Conservation (phyloP, 2,329 filamentous ascomycete genomes). For the Elsinoe batatas region DNA sequence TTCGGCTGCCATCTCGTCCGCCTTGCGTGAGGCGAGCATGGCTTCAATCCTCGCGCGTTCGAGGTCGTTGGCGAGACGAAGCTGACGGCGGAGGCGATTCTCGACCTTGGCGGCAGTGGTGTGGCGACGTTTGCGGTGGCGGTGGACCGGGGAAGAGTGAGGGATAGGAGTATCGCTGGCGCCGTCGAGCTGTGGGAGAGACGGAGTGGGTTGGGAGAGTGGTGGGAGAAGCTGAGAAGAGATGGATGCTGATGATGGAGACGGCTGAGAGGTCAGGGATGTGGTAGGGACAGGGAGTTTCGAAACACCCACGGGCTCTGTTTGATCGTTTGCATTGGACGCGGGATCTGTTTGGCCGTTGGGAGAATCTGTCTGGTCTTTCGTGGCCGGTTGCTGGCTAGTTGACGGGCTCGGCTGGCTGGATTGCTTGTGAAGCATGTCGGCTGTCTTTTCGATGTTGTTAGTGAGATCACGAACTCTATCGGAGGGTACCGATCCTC, state of each 20-base stretch:
- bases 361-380: too few species aligned
- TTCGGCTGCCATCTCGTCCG: slow-evolving; percentile 9
- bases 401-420: too few species aligned
- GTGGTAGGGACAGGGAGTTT: background rate
- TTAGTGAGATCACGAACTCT: too few species aligned
- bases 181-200: background rate
- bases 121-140: background rate
- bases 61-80: background rate
- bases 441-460: too few species aligned
- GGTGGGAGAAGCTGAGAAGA: background rate
- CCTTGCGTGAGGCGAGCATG: background rate
- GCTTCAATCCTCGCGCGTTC: background rate
- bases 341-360: too few species aligned
- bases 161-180: background rate
- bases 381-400: too few species aligned
- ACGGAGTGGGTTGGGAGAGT: background rate
- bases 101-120: background rate
- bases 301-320: background rate
- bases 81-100: background rate
- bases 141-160: background rate
- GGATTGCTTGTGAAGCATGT: too few species aligned
- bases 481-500: too few species aligned
- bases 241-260: background rate
- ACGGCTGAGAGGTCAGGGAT: background rate
- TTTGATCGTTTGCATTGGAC: background rate